Percentiles rank a stretch among this genome's conserved stretches.
Conservation (phyloP, 768 basidiomycete genomes). For the Cystoderma amianthinum region DNA sequence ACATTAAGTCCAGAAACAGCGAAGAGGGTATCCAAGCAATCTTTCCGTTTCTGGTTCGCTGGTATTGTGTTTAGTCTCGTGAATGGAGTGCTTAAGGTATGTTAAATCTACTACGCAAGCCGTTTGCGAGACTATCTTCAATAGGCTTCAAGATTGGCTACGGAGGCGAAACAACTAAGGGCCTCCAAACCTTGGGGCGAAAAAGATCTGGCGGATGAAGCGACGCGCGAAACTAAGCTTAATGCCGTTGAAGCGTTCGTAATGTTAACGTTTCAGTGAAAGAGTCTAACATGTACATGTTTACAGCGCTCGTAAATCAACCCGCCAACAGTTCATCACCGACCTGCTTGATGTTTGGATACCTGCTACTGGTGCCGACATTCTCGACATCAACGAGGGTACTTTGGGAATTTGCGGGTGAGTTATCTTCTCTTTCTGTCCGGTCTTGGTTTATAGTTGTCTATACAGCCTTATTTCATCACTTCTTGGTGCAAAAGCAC, state of each 20-base stretch:
- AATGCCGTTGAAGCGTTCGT: conserved; percentile 48
- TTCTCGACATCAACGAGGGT: conserved; percentile 79
- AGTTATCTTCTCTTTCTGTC: conserved; percentile 7
- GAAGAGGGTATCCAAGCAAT: conserved; percentile 50
- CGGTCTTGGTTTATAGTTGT: conserved; percentile 1
- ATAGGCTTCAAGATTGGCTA: conserved; percentile 55
- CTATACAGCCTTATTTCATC: conserved; percentile 74
- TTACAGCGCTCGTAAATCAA: conserved; percentile 52
- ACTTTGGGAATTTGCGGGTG: conserved; percentile 82
- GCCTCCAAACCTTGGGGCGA: conserved; percentile 42
- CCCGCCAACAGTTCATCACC: conserved; percentile 74
- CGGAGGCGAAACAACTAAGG: conserved; percentile 49
- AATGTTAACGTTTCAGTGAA: background rate
- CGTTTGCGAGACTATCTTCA: background rate
- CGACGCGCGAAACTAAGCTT: conserved; percentile 59
- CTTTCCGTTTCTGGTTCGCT: conserved; percentile 83
- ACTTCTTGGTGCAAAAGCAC: conserved; percentile 57
- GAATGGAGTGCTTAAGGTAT: conserved; percentile 63
- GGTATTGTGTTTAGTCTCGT: conserved; percentile 79
- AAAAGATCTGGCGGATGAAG: conserved; percentile 62
- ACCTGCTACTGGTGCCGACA: conserved; percentile 76
- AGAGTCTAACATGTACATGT: conserved; percentile 6
- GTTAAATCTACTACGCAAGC: conserved; percentile 5
- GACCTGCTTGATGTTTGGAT: conserved; percentile 88
- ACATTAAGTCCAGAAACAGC: conserved; percentile 53